Percentiles rank a stretch among this genome's conserved stretches.
These are phyloP conservation scores for Solanum chmielewskii DNA, from an alignment of 257 asterid species.

Conservation along the genomic window DNA sequence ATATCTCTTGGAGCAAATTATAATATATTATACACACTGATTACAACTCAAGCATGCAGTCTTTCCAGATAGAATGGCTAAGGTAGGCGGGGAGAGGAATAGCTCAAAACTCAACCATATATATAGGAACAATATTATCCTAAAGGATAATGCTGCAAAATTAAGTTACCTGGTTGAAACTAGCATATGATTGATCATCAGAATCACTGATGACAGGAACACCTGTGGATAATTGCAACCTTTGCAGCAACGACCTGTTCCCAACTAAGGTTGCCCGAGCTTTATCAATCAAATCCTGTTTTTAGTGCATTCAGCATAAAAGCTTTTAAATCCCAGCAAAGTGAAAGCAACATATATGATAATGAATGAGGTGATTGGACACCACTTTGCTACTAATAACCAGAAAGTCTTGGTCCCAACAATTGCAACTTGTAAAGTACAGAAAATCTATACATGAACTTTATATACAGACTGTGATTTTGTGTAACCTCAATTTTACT, in stretches of 20 bases:
- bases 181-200: slow-evolving; percentile 46
- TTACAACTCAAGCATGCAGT: background rate
- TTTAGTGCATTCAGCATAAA: background rate
- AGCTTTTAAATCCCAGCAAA: background rate
- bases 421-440: background rate
- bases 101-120: background rate
- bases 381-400: background rate
- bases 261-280: slow-evolving; percentile 73
- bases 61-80: background rate
- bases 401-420: background rate
- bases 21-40: background rate
- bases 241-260: slow-evolving; percentile 63
- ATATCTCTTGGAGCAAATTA: background rate
- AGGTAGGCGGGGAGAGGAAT: background rate
- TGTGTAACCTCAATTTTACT: background rate
- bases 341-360: background rate
- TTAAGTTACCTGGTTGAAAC: slow-evolving; percentile 61
- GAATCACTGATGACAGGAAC: slow-evolving; percentile 41
- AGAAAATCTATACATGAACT: background rate
- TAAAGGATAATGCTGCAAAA: background rate
- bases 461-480: background rate
- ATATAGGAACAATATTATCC: background rate
- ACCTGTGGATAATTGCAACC: slow-evolving; percentile 58
- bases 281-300: slow-evolving; percentile 87
- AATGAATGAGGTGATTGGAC: background rate